Conservation (phyloP, 768 basidiomycete species). For the Hortiboletus campestris region DNA sequence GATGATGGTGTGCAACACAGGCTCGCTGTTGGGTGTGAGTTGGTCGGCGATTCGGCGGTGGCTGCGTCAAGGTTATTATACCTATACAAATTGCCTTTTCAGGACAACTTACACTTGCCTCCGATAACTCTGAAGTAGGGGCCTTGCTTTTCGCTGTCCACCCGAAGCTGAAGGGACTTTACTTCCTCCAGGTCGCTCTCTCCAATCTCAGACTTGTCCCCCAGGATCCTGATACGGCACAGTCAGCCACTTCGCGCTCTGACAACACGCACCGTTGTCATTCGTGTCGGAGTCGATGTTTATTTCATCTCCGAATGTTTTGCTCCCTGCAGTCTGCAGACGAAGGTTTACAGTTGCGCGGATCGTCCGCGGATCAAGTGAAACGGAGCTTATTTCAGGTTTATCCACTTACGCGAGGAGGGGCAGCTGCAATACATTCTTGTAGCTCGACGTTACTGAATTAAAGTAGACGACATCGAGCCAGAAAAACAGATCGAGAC, state of each 20-base stretch:
- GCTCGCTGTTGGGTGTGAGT: conserved; percentile 4
- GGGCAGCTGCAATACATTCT: neutral
- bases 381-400: conserved; percentile 9
- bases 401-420: conserved; percentile 12
- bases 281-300: conserved; percentile 23
- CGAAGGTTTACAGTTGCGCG: conserved; percentile 26
- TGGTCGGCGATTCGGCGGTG: conserved; percentile 11
- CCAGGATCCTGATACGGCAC: too few relatives aligned
- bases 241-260: neutral
- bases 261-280: neutral
- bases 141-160: neutral
- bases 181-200: neutral
- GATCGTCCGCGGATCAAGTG: conserved; percentile 25
- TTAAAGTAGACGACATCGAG: conserved; percentile 6
- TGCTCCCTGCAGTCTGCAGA: neutral
- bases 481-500: conserved; percentile 6
- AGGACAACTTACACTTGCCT: neutral
- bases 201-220: neutral
- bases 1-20: neutral
- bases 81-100: conserved; percentile 14
- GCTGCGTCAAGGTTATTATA: neutral
- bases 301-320: conserved; percentile 29
- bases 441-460: conserved; percentile 2
- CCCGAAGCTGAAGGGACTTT: neutral
- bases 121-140: neutral